Evolutionary conservation across 352 stramenopile genomes (phyloP), one percentile per base, ranked within the genome.

Genomic region (Globisporangium perplexum): DNA sequence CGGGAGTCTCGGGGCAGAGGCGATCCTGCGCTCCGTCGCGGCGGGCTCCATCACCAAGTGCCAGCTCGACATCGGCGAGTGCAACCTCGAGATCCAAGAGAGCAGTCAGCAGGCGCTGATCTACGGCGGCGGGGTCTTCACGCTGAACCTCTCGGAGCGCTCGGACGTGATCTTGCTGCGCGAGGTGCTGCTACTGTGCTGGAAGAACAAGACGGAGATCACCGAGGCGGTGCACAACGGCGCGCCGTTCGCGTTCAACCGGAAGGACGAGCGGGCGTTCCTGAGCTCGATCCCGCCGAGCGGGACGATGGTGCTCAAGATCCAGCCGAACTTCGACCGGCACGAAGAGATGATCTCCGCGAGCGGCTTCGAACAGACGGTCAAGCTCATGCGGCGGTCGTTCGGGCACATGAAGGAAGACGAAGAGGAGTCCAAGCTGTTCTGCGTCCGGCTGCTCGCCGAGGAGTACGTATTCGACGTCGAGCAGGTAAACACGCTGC

Each of bases 51-150:
- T 84, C 22, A 59, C 65, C 0, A 74, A 70, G 39, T 87, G 82
- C 42, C 68, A 86, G 51, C 61, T 88, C 17, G 69, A 88, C 26
- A 77, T 89, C 28, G 69, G 74, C 7, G 63, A 83, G 44, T 86
- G 76, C 57, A 88, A 87, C 68, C 55, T 88, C 44, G 77, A 85
- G 28, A 75, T 88, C 33, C 60, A 77, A 14, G 74, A 85, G 24
- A 55, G 60, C n/a, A 72, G 51, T 20, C 58, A 76, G 41, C 71
- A 84, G 38, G 62, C 65, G 4, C 53, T 66, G 14, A 71, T 85
- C 20, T 83, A 84, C 42, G 62, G 68, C 0, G 71, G 73, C 11
- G 72, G 74, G 1, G 55, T 62, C 3, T 88, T 82, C 59, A 82
- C 55, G 30, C 55, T 90, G 20, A 83, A 77, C 50, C 43, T 89